phyloP scores from a whole-genome alignment of 345 rosid species.

The Diplotaxis tenuifolia region DNA sequence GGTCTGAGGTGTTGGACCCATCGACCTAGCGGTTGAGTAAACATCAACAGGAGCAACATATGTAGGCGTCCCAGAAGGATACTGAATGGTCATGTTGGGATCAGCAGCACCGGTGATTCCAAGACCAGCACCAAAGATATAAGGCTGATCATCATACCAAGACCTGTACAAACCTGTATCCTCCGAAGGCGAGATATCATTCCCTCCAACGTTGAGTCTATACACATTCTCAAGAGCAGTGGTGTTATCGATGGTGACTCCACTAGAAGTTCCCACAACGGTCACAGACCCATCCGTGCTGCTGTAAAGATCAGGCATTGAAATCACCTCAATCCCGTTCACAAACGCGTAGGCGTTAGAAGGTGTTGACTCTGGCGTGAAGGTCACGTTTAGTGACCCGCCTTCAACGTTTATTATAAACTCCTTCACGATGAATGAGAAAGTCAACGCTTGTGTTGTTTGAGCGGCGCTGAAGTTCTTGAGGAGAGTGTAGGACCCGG shows the following conservation, averaged over 20 bases:
- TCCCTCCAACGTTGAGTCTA: slow-evolving; percentile 87
- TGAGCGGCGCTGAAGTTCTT: slow-evolving; percentile 85
- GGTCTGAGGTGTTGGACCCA: slow-evolving; percentile 58
- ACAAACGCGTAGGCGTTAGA: slow-evolving; percentile 68
- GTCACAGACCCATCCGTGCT: slow-evolving; percentile 40
- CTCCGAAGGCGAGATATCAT: slow-evolving; percentile 64
- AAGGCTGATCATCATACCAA: slow-evolving; percentile 75
- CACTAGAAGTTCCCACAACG: slow-evolving; percentile 43
- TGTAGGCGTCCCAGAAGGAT: slow-evolving; percentile 49
- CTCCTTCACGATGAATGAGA: slow-evolving; percentile 69
- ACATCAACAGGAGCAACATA: slow-evolving; percentile 71
- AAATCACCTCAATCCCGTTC: slow-evolving; percentile 87
- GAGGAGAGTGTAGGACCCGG: slow-evolving; percentile 65
- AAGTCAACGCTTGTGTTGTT: slow-evolving; percentile 66
- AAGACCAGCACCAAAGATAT: slow-evolving; percentile 59
- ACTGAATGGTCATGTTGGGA: slow-evolving; percentile 46
- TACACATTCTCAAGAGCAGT: slow-evolving; percentile 87
- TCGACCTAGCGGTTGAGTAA: slow-evolving; percentile 72
- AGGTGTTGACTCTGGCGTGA: slow-evolving; percentile 51
- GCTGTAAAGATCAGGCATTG: slow-evolving; percentile 86
- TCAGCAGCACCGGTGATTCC: slow-evolving; percentile 54
- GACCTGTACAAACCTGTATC: slow-evolving; percentile 83
- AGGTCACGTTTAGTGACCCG: slow-evolving; percentile 58
- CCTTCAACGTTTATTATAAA: slow-evolving; percentile 59
- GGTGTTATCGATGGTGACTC: slow-evolving; percentile 49